Percentiles rank a stretch among this genome's conserved stretches.
These are phyloP conservation scores for Candida ortonii DNA, from an alignment of 805 yeast genomes.

Conservation along the genomic window DNA sequence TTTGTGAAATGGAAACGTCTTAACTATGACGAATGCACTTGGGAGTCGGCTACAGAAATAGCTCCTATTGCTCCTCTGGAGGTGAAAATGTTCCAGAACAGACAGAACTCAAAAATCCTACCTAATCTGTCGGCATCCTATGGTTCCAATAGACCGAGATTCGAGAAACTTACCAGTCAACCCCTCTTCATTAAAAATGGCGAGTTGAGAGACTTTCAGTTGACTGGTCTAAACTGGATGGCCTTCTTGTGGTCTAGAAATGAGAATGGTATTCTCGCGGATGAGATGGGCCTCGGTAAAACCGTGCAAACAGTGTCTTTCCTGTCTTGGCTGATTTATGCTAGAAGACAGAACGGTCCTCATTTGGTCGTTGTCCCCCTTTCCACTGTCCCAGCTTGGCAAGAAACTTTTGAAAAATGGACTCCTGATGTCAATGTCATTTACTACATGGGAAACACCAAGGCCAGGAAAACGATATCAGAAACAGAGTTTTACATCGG, in stretches of 20 bases:
- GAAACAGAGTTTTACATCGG: constrained; percentile 76
- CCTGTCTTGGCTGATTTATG: constrained; percentile 89
- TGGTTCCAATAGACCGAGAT: constrained; percentile 73
- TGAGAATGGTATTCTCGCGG: constrained; percentile 96
- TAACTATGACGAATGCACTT: constrained; percentile 92
- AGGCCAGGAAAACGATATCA: constrained; percentile 76
- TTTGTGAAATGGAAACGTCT: constrained; percentile 91
- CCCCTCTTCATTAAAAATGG: constrained; percentile 90
- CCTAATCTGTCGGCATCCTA: constrained; percentile 80
- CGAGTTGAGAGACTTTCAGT: constrained; percentile 92
- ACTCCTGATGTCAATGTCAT: constrained; percentile 93
- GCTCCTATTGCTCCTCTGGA: constrained; percentile 81
- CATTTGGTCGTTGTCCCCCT: constrained; percentile 95
- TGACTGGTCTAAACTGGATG: constrained; percentile 99
- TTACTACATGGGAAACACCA: constrained; percentile 88
- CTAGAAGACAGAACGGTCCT: constrained; percentile 96
- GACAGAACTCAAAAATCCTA: constrained; percentile 78
- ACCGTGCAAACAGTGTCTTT: constrained; percentile 96
- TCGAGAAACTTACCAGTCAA: constrained; percentile 81
- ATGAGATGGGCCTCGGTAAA: constrained; percentile 98
- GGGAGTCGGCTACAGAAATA: constrained; percentile 91
- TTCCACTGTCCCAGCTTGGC: constrained; percentile 98
- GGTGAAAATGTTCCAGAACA: constrained; percentile 76
- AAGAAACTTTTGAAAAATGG: constrained; percentile 97
- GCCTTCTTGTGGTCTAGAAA: constrained; percentile 97